Percentiles rank a stretch among this genome's conserved stretches.
phyloP scores from a whole-genome alignment of 345 rosid species.

The Clausena lansium region DNA sequence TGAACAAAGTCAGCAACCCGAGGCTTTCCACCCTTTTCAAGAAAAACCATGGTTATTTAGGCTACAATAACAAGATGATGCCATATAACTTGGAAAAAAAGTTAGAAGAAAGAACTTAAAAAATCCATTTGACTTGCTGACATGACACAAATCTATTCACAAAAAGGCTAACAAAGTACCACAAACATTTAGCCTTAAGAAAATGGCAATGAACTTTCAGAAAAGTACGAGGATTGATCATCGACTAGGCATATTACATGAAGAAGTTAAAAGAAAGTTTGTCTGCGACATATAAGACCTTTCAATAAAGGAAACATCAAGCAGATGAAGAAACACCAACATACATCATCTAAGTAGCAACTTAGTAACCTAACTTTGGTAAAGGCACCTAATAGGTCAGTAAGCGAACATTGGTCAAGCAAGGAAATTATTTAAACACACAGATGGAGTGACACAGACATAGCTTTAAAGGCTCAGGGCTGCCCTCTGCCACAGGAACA shows the following conservation, averaged over 20 bases:
- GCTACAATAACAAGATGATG: neutral
- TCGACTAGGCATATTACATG: neutral
- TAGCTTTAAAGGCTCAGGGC: slow-evolving; percentile 80
- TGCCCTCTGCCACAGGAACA: slow-evolving; percentile 90
- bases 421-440: slow-evolving; percentile 6
- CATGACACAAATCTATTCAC: neutral
- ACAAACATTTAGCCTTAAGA: neutral
- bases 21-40: slow-evolving; percentile 74
- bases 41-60: slow-evolving; percentile 11
- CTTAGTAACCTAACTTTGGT: neutral
- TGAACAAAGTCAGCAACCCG: slow-evolving; percentile 76
- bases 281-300: neutral
- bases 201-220: neutral
- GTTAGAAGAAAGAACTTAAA: neutral
- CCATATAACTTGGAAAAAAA: neutral
- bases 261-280: neutral
- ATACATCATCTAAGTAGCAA: neutral
- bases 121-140: neutral
- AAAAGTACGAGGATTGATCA: neutral
- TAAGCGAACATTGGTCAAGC: neutral
- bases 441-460: neutral
- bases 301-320: too few species aligned
- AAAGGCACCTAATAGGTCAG: neutral
- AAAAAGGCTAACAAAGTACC: neutral
- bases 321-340: too few species aligned